phyloP scores from a whole-genome alignment of 164 flowering plant genomes.

The Liriodendron chinense region DNA sequence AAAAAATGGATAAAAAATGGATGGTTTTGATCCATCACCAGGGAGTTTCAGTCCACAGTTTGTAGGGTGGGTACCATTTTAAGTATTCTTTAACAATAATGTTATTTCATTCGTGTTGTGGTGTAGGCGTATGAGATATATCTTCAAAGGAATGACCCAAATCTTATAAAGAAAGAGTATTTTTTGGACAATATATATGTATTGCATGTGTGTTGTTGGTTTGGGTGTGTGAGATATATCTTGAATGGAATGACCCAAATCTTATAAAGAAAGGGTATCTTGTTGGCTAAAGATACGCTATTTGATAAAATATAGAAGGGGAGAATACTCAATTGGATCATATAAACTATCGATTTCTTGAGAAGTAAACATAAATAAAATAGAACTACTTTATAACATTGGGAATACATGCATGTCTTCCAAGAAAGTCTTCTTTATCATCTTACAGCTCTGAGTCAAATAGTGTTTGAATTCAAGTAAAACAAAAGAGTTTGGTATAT shows the following conservation, averaged over 20 bases:
- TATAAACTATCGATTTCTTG: not conserved
- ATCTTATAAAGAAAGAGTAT: not conserved
- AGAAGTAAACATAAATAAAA: not conserved
- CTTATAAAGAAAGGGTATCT: not conserved
- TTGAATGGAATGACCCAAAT: not conserved
- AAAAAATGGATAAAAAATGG: too few relatives aligned
- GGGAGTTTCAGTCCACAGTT: not conserved
- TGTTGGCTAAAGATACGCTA: not conserved
- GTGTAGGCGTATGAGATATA: not conserved
- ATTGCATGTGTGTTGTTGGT: not conserved
- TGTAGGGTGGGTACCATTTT: not conserved
- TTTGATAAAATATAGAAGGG: not conserved
- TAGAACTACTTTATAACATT: not conserved
- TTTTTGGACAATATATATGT: not conserved
- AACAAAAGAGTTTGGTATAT: too few relatives aligned
- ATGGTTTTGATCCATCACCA: not conserved
- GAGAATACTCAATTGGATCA: slow-evolving; percentile 4
- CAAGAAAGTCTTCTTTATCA: not conserved
- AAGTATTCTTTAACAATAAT: too few relatives aligned
- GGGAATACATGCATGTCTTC: slow-evolving; percentile 3
- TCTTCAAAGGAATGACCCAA: slow-evolving; percentile 2
- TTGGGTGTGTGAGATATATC: not conserved
- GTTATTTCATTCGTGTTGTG: not conserved
- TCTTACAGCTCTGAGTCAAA: not conserved
- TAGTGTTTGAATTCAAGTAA: not conserved